These are phyloP conservation scores for Phialophora chinensis DNA, from an alignment of 2,329 filamentous ascomycete genomes.

Conservation along the genomic window DNA sequence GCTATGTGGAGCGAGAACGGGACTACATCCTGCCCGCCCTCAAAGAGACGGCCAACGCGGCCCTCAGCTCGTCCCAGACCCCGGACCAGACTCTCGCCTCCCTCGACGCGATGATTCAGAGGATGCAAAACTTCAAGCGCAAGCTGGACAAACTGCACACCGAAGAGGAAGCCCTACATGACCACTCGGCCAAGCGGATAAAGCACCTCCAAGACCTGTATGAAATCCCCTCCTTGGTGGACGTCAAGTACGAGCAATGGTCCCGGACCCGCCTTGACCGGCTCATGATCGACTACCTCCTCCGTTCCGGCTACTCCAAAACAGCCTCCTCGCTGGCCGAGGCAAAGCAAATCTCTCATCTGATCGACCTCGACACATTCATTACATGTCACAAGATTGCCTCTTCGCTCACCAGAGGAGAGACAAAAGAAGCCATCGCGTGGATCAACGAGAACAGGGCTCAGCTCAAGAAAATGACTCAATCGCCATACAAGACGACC, in stretches of 20 bases:
- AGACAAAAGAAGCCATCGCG: slow-evolving; percentile 76
- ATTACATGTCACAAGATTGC: slow-evolving; percentile 79
- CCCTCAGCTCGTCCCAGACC: slow-evolving; percentile 66
- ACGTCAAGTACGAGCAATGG: slow-evolving; percentile 95
- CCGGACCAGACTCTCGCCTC: slow-evolving; percentile 76
- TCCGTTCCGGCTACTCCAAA: slow-evolving; percentile 80
- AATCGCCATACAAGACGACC: slow-evolving; percentile 35
- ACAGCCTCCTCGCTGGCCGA: slow-evolving; percentile 76
- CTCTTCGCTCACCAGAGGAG: slow-evolving; percentile 71
- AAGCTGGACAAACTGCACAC: slow-evolving; percentile 79
- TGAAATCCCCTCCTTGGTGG: slow-evolving; percentile 77
- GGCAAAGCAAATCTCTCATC: slow-evolving; percentile 75
- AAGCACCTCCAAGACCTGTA: slow-evolving; percentile 82
- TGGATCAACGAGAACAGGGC: slow-evolving; percentile 97
- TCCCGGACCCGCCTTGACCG: slow-evolving; percentile 79
- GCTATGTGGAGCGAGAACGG: slow-evolving; percentile 55
- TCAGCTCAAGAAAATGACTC: slow-evolving; percentile 78
- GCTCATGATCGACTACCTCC: slow-evolving; percentile 87
- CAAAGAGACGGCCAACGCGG: slow-evolving; percentile 63
- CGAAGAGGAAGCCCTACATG: slow-evolving; percentile 79
- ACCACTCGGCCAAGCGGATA: slow-evolving; percentile 76
- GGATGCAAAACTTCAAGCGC: slow-evolving; percentile 84
- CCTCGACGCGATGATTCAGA: slow-evolving; percentile 82
- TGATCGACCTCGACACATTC: slow-evolving; percentile 91
- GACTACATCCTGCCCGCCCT: slow-evolving; percentile 56